Conservation (phyloP, 768 basidiomycete species). For the Clitopilus hobsonii region DNA sequence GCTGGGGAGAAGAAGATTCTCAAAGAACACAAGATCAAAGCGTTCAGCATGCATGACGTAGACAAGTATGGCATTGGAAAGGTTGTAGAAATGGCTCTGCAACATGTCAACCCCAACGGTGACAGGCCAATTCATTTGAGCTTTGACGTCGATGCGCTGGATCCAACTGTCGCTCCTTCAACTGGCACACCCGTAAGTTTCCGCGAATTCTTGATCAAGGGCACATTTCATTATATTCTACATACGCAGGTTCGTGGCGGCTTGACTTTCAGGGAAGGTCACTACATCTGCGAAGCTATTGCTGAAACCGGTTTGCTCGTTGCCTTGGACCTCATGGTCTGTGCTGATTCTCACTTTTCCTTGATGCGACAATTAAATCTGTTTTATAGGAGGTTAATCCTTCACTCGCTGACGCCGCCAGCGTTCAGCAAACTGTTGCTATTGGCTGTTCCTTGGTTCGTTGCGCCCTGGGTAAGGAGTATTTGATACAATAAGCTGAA, state of each 20-base stretch:
- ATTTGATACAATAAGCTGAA: background rate
- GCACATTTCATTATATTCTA: conserved; percentile 6
- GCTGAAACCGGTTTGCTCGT: conserved; percentile 91
- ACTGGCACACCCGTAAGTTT: conserved; percentile 81
- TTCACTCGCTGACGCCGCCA: conserved; percentile 70
- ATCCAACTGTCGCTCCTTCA: conserved; percentile 93
- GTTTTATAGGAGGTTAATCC: conserved; percentile 89
- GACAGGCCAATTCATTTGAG: conserved; percentile 88
- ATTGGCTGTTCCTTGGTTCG: conserved; percentile 86
- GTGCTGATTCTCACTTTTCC: conserved; percentile 15
- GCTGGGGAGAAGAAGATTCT: conserved; percentile 84
- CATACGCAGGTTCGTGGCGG: conserved; percentile 78
- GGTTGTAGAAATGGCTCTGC: conserved; percentile 94
- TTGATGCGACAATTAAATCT: conserved; percentile 4
- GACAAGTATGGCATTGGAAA: conserved; percentile 89
- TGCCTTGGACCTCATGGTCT: conserved; percentile 89
- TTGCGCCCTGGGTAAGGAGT: conserved; percentile 66
- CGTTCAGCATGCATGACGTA: conserved; percentile 90
- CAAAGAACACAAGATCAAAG: conserved; percentile 74
- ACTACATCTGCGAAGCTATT: conserved; percentile 93
- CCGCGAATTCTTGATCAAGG: background rate
- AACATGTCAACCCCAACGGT: conserved; percentile 85
- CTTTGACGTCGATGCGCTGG: conserved; percentile 94
- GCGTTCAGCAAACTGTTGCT: conserved; percentile 83
- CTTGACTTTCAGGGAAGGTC: conserved; percentile 95